These are phyloP conservation scores for Chalaropsis thielavioides DNA, from an alignment of 2,329 filamentous ascomycete genomes.

Conservation along the genomic window DNA sequence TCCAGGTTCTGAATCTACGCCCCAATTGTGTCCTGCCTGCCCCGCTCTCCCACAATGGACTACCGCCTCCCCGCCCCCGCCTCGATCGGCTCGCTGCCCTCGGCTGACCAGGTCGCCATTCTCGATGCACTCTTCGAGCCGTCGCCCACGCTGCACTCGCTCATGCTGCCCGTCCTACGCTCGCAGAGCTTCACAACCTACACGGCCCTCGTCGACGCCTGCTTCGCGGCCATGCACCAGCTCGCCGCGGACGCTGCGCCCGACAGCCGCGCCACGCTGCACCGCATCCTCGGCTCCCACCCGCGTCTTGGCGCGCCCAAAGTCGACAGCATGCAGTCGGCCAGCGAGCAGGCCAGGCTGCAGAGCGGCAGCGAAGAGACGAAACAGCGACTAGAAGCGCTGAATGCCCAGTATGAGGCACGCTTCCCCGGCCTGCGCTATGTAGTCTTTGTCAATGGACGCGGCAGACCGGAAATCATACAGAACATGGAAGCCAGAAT, in stretches of 20 bases:
- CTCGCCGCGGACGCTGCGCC: conserved; percentile 38
- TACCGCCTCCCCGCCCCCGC: conserved; percentile 25
- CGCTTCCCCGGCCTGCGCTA: conserved; percentile 71
- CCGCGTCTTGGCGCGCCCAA: conserved; percentile 70
- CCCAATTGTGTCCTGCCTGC: too few relatives aligned
- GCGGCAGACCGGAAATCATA: conserved; percentile 61
- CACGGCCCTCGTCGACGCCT: conserved; percentile 48
- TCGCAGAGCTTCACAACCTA: conserved; percentile 49
- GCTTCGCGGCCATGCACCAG: conserved; percentile 43
- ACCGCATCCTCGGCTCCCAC: conserved; percentile 64
- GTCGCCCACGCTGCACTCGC: conserved; percentile 55
- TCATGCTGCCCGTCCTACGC: conserved; percentile 54
- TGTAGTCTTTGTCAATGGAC: conserved; percentile 83
- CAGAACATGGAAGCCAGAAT: conserved; percentile 67
- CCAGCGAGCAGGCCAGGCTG: conserved; percentile 68
- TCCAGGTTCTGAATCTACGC: background rate
- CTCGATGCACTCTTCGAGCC: conserved; percentile 80
- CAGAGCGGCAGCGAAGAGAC: conserved; percentile 44
- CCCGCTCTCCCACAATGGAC: background rate
- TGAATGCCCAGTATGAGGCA: conserved; percentile 72
- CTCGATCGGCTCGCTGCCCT: conserved; percentile 40
- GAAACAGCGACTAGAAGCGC: conserved; percentile 36
- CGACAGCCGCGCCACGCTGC: conserved; percentile 36
- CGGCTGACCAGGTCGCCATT: conserved; percentile 38
- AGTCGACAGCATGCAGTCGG: conserved; percentile 67